Percentiles rank a stretch among this genome's conserved stretches.
phyloP scores from a whole-genome alignment of 2,329 filamentous ascomycete species.

The Pyrenochaeta sp. region DNA sequence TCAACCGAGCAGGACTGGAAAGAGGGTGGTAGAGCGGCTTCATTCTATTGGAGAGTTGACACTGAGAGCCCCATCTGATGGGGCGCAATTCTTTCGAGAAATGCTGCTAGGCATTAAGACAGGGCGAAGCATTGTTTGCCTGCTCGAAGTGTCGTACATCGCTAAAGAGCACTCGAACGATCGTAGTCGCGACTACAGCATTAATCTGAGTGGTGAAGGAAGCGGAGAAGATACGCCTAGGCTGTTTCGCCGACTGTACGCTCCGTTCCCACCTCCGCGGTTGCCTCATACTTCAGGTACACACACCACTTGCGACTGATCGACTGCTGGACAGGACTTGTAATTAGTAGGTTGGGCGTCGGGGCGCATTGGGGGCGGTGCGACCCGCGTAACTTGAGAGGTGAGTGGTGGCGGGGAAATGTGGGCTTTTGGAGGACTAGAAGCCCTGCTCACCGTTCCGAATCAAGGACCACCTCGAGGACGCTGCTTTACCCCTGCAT shows the following conservation, averaged over 20 bases:
- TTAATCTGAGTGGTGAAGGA: constrained; percentile 13
- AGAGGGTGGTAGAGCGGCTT: constrained; percentile 23
- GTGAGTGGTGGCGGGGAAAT: constrained; percentile 35
- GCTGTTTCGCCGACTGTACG: constrained; percentile 26
- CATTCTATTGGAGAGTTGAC: constrained; percentile 30
- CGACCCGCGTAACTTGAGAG: constrained; percentile 28
- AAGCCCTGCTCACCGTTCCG: constrained; percentile 20
- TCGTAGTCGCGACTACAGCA: neutral
- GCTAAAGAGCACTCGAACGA: constrained; percentile 13
- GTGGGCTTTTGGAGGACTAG: constrained; percentile 21
- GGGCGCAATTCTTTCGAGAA: constrained; percentile 29
- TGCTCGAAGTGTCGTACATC: constrained; percentile 10
- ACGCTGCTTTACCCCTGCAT: constrained; percentile 33
- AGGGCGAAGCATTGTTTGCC: constrained; percentile 35
- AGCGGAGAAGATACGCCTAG: constrained; percentile 20
- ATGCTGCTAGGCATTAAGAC: constrained; percentile 29
- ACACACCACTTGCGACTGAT: constrained; percentile 5
- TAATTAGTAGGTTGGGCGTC: constrained; percentile 7
- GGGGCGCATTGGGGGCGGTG: constrained; percentile 39
- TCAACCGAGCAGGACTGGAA: constrained; percentile 17
- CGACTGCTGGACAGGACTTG: constrained; percentile 12
- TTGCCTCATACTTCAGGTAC: constrained; percentile 12
- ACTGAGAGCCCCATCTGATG: constrained; percentile 28
- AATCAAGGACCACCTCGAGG: constrained; percentile 20
- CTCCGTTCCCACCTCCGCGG: constrained; percentile 11